A percentile compares a stretch with the other conserved stretches of the same genome.
Evolutionary conservation across 345 rosid genomes (phyloP).

Genomic region (Eucalyptus tenuipes): DNA sequence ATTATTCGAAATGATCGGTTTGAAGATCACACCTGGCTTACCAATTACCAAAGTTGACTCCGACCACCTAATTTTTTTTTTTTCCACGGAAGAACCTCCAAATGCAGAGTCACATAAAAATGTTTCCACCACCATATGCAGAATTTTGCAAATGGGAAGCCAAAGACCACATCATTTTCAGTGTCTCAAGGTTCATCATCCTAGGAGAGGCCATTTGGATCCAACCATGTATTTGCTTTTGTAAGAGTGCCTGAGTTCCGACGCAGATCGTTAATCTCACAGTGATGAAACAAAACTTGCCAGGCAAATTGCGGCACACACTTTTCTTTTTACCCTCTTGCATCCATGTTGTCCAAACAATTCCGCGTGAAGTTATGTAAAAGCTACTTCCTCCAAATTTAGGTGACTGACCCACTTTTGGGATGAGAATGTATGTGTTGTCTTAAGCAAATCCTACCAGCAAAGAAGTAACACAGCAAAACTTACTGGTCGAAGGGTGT

Average conservation of each 20-base stretch:
- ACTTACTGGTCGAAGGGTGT: constrained; percentile 89
- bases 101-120: background rate
- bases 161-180: background rate
- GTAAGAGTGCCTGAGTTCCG: background rate
- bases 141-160: background rate
- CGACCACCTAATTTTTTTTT: background rate
- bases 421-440: background rate
- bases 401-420: background rate
- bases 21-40: background rate
- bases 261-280: background rate
- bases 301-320: background rate
- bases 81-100: background rate
- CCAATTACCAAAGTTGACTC: background rate
- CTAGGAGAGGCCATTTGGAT: background rate
- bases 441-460: background rate
- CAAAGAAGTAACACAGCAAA: background rate
- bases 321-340: background rate
- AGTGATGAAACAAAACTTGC: background rate
- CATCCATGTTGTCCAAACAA: background rate
- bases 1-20: background rate
- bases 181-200: background rate
- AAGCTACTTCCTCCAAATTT: background rate
- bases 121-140: background rate
- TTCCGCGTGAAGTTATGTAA: background rate
- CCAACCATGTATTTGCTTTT: background rate